Evolutionary conservation across 768 basidiomycete species (phyloP).

Genomic region (Chalciporus piperatus): DNA sequence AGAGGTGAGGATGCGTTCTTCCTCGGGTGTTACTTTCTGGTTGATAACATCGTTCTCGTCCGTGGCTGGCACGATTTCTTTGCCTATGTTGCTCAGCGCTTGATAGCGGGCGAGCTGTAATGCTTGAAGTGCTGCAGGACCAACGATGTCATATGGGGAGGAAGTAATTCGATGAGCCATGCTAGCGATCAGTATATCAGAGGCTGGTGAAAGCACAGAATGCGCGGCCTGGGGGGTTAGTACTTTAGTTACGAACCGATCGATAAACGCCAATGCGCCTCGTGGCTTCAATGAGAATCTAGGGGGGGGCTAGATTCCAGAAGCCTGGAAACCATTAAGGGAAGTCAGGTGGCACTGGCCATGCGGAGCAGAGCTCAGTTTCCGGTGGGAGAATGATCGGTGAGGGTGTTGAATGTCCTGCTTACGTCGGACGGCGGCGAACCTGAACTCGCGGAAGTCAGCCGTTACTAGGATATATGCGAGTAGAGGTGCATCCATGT

Average conservation of each 20-base stretch:
- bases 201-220: neutral
- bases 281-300: neutral
- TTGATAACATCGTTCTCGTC: conserved; percentile 12
- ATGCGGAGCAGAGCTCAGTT: no score
- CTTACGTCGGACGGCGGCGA: no score
- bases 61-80: neutral
- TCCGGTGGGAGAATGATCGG: no score
- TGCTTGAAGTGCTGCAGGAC: conserved; percentile 7
- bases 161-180: neutral
- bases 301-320: no score
- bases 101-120: conserved; percentile 12
- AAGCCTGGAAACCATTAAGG: no score
- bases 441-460: no score
- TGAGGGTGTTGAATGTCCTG: no score
- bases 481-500: no score
- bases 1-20: conserved; percentile 9
- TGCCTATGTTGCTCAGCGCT: neutral
- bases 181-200: neutral
- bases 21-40: conserved; percentile 13
- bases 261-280: neutral
- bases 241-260: no score
- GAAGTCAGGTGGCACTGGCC: no score
- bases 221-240: no score
- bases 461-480: no score
- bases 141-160: conserved; percentile 5